Evolutionary conservation across 768 basidiomycete genomes (phyloP), one percentile per base, ranked within the genome.

Genomic region (Rhizopogon rudus): DNA sequence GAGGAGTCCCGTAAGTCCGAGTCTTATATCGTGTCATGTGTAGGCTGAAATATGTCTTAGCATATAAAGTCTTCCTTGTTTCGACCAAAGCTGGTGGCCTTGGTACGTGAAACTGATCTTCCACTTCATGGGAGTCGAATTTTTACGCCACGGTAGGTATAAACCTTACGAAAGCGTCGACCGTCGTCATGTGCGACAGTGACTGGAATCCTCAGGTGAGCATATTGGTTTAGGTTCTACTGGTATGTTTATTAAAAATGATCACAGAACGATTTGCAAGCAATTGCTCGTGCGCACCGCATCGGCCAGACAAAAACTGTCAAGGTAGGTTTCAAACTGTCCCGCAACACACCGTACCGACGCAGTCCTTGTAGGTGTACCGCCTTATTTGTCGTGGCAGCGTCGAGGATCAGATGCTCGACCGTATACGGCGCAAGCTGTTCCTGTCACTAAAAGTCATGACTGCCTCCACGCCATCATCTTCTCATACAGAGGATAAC

Each of bases 271-370:
- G 91, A 93, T 66, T 71, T 92, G 6, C 90, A 92, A 69, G 91
- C 91, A 0, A 90, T 92, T 67, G 91, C 91, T 22, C 78, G 91
- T 41, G 91, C 91, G 0, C 91, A 92, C 67, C 81, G 91, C 9
- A 87, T 89, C 52, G 88, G 88, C 6, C 88, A 90, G 66, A 87
- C 80, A 51, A 87, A 87, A 62, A 72, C 73, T 25, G 88, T 90
- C 57, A 81, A 86, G 67, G 82, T 82, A 61, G 25, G 62, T 17
- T 29, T 10, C 5, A 29, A 37, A 37, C 44, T 35, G 33, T 25
- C 5, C n/a, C 37, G 28, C 0, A 37, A 22, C 20, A 16, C 5
- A 16, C 14, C 7, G 1, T 49, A 49, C 14, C 22, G 22, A 49
- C 33, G 1, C 4, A 20, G 9, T 16, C 22, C 35, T 17, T 49